Percentiles rank a stretch among this genome's conserved stretches.
phyloP scores from a whole-genome alignment of 768 basidiomycete species.

The Lactarius akahatsu region DNA sequence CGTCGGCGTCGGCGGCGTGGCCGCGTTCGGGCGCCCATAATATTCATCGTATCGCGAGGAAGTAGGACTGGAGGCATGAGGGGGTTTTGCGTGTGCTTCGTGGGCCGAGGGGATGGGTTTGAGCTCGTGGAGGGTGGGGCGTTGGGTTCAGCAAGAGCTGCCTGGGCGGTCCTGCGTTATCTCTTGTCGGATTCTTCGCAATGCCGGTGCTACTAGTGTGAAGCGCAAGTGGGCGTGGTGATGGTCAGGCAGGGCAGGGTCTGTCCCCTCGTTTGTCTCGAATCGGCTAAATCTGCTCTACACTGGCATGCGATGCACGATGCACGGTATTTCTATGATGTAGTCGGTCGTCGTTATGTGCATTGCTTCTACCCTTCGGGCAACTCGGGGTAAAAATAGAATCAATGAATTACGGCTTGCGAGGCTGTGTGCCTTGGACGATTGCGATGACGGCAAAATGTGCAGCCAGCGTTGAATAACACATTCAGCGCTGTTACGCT shows the following conservation, averaged over 20 bases:
- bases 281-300: background rate
- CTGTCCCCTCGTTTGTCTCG: background rate
- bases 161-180: conserved; percentile 44
- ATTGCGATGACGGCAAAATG: background rate
- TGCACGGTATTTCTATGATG: background rate
- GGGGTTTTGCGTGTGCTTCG: conserved; percentile 31
- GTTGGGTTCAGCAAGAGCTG: conserved; percentile 64
- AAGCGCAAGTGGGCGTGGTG: background rate
- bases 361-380: background rate
- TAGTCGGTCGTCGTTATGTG: background rate
- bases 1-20: conserved; percentile 32
- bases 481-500: too few species aligned
- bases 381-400: background rate
- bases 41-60: conserved; percentile 56
- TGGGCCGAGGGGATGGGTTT: conserved; percentile 39
- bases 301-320: background rate
- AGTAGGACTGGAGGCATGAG: conserved; percentile 58
- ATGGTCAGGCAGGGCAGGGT: background rate
- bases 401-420: too few species aligned
- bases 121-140: conserved; percentile 56
- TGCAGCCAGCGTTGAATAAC: background rate
- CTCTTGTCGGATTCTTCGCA: conserved; percentile 43
- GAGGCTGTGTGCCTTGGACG: background rate
- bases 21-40: conserved; percentile 50
- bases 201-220: background rate